phyloP scores from a whole-genome alignment of 257 asterid genomes.

The Gentiana macrophylla region DNA sequence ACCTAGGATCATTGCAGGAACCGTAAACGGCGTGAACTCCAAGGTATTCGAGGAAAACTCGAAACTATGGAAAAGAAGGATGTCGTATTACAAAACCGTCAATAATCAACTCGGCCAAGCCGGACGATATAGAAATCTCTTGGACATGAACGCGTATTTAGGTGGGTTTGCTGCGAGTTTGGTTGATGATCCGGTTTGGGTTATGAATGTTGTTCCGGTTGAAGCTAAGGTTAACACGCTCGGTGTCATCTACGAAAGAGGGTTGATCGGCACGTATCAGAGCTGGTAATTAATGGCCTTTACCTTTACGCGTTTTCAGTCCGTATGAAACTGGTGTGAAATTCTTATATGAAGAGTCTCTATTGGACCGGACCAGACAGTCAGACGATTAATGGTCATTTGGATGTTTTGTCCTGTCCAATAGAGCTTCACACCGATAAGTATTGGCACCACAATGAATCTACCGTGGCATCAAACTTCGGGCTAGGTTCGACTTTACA shows the following conservation, averaged over 20 bases:
- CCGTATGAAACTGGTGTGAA: too few relatives aligned
- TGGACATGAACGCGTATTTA: slow-evolving; percentile 78
- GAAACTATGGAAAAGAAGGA: slow-evolving; percentile 57
- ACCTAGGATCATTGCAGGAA: slow-evolving; percentile 55
- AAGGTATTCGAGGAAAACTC: slow-evolving; percentile 33
- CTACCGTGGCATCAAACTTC: too few relatives aligned
- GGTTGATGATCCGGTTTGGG: slow-evolving; percentile 61
- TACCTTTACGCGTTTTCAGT: not conserved
- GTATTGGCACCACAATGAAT: too few relatives aligned
- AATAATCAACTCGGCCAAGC: slow-evolving; percentile 42
- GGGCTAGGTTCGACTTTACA: too few relatives aligned
- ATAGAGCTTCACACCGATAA: too few relatives aligned
- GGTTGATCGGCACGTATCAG: slow-evolving; percentile 78
- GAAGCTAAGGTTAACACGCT: slow-evolving; percentile 56
- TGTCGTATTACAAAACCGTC: slow-evolving; percentile 55
- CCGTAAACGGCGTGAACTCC: slow-evolving; percentile 31
- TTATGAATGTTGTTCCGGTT: slow-evolving; percentile 69
- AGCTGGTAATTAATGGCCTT: slow-evolving; percentile 38
- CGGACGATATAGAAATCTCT: slow-evolving; percentile 66
- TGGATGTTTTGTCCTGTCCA: too few relatives aligned
- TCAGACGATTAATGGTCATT: too few relatives aligned
- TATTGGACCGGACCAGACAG: too few relatives aligned
- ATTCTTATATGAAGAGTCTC: too few relatives aligned
- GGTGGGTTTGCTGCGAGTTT: slow-evolving; percentile 82
- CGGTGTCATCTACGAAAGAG: slow-evolving; percentile 72